Percentiles rank a stretch among this genome's conserved stretches.
Evolutionary conservation across 768 basidiomycete genomes (phyloP).

Genomic region (Mycena capillaripes): DNA sequence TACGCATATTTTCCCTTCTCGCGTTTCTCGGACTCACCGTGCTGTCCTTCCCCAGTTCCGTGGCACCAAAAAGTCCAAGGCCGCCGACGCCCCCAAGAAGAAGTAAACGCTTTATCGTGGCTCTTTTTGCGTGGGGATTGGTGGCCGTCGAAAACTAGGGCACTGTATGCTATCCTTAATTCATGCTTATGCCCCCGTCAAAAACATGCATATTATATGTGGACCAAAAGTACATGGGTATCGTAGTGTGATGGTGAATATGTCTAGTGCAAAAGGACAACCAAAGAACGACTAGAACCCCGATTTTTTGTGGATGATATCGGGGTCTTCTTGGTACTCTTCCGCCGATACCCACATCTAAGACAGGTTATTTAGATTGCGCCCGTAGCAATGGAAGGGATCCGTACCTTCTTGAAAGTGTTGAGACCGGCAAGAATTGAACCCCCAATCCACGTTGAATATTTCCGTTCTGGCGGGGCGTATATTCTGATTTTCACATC

Average conservation of each 20-base stretch:
- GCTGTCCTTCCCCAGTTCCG: slow-evolving; percentile 72
- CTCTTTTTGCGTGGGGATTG: slow-evolving; percentile 34
- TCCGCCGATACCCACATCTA: slow-evolving; percentile 99
- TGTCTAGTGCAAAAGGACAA: slow-evolving; percentile 37
- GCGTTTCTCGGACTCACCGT: slow-evolving; percentile 30
- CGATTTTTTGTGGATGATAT: slow-evolving; percentile 97
- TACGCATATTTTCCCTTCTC: slow-evolving; percentile 42
- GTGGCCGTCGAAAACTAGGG: slow-evolving; percentile 45
- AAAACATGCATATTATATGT: slow-evolving; percentile 40
- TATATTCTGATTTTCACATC: slow-evolving; percentile 99
- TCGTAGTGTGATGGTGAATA: slow-evolving; percentile 42
- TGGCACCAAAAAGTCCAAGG: slow-evolving; percentile 96
- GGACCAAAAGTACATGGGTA: slow-evolving; percentile 48
- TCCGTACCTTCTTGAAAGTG: slow-evolving; percentile 94
- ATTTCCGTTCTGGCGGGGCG: slow-evolving; percentile 99
- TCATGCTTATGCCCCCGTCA: slow-evolving; percentile 55
- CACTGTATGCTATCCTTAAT: slow-evolving; percentile 53
- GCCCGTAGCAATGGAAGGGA: slow-evolving; percentile 29
- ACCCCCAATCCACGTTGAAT: slow-evolving; percentile 97
- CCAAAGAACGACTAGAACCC: slow-evolving; percentile 68
- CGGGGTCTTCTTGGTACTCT: slow-evolving; percentile 99
- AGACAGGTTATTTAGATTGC: slow-evolving; percentile 29
- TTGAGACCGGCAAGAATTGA: slow-evolving; percentile 95
- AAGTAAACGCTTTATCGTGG: slow-evolving; percentile 67
- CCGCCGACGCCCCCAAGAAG: slow-evolving; percentile 92